Percentiles rank a stretch among this genome's conserved stretches.
Conservation (phyloP, 352 stramenopile genomes). For the Plasmopara muralis region DNA sequence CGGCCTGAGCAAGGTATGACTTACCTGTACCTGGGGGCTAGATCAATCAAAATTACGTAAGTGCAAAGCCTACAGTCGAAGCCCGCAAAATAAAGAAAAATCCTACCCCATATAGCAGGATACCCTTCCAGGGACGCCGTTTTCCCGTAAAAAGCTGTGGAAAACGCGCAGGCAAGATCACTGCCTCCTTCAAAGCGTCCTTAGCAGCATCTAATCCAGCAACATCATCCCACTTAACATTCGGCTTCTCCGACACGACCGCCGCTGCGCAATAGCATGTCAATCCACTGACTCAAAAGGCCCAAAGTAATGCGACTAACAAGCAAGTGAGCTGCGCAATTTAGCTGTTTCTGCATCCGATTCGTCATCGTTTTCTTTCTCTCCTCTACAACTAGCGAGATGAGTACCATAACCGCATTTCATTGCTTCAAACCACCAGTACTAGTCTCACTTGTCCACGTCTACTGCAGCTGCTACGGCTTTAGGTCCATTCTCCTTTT, state of each 20-base stretch:
- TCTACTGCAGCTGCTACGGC: constrained; percentile 52
- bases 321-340: constrained; percentile 90
- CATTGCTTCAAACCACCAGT: background rate
- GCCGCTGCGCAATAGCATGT: constrained; percentile 40
- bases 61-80: constrained; percentile 5
- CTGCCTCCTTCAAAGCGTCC: constrained; percentile 97
- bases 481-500: constrained; percentile 53
- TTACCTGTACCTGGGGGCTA: constrained; percentile 90
- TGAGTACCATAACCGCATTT: constrained; percentile 1
- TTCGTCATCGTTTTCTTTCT: constrained; percentile 86
- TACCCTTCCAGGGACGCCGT: constrained; percentile 91
- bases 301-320: constrained; percentile 28
- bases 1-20: constrained; percentile 95
- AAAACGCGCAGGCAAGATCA: constrained; percentile 94
- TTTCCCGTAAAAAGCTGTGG: constrained; percentile 96
- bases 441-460: constrained; percentile 57
- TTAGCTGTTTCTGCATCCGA: constrained; percentile 94
- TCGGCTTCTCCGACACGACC: constrained; percentile 86
- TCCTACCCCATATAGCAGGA: constrained; percentile 96
- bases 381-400: constrained; percentile 35
- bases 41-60: constrained; percentile 3
- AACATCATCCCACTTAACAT: constrained; percentile 97
- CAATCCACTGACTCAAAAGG: background rate
- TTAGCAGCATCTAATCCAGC: constrained; percentile 96
- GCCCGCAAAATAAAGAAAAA: background rate